Percentiles rank a stretch among this genome's conserved stretches.
These are phyloP conservation scores for Tylopilus sp. DNA, from an alignment of 768 basidiomycete genomes.

Conservation along the genomic window DNA sequence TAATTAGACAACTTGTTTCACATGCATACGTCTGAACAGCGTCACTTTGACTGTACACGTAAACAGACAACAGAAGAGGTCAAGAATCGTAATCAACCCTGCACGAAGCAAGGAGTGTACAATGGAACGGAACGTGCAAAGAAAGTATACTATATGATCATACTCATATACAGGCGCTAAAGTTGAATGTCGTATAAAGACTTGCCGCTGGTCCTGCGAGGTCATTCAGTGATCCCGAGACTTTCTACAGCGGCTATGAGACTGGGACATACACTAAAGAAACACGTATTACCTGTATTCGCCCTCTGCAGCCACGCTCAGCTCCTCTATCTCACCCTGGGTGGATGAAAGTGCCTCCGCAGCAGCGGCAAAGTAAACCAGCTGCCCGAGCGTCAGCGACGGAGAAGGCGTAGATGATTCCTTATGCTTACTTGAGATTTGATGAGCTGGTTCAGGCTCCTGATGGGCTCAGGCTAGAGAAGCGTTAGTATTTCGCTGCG, in stretches of 20 bases:
- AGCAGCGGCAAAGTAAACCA: slow-evolving; percentile 68
- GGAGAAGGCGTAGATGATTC: background rate
- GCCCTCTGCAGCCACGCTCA: slow-evolving; percentile 89
- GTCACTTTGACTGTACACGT: slow-evolving; percentile 2
- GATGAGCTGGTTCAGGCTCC: slow-evolving; percentile 87
- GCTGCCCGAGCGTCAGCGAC: slow-evolving; percentile 36
- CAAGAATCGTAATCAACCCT: background rate
- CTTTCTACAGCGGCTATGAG: slow-evolving; percentile 49
- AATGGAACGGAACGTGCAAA: slow-evolving; percentile 1
- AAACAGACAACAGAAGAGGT: slow-evolving; percentile 9
- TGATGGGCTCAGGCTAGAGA: slow-evolving; percentile 86
- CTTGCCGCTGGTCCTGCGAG: background rate
- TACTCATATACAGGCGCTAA: slow-evolving; percentile 10
- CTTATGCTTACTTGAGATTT: slow-evolving; percentile 70
- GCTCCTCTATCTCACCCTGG: slow-evolving; percentile 91
- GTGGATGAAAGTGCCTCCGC: slow-evolving; percentile 79
- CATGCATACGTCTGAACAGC: background rate
- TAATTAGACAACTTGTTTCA: background rate
- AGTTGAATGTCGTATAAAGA: background rate
- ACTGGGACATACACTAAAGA: background rate
- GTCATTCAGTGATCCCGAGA: slow-evolving; percentile 77
- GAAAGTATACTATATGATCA: slow-evolving; percentile 12
- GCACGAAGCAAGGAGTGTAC: background rate
- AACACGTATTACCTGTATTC: slow-evolving; percentile 70
- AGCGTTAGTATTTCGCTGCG: background rate